These are phyloP conservation scores for Trichoderma gracile DNA, from an alignment of 2,329 filamentous ascomycete genomes.

Conservation along the genomic window DNA sequence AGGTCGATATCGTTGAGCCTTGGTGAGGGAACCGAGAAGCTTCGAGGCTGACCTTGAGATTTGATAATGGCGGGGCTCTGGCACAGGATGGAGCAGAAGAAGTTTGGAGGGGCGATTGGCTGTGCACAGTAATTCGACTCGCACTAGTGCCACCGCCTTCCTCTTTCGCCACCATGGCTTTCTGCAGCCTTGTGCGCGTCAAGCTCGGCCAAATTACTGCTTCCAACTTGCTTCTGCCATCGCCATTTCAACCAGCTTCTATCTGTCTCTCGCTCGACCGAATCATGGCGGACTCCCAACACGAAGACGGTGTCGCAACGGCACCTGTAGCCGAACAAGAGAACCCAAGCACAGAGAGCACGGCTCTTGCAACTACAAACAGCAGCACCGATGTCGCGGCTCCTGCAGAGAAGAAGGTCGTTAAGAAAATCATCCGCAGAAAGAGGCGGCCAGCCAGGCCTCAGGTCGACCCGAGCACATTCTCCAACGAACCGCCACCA, in stretches of 20 bases:
- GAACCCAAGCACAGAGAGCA: slow-evolving; percentile 36
- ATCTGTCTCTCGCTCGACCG: background rate
- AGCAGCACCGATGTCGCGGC: slow-evolving; percentile 49
- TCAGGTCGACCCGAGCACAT: slow-evolving; percentile 81
- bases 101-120: slow-evolving; percentile 11
- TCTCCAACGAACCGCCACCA: slow-evolving; percentile 81
- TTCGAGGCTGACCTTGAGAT: background rate
- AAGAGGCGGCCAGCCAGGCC: slow-evolving; percentile 87
- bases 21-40: background rate
- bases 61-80: slow-evolving; percentile 20
- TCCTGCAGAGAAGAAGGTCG: slow-evolving; percentile 57
- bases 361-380: slow-evolving; percentile 42
- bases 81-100: background rate
- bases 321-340: slow-evolving; percentile 34
- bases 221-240: background rate
- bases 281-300: slow-evolving; percentile 38
- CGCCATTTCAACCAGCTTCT: background rate
- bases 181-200: slow-evolving; percentile 32
- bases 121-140: background rate
- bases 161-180: slow-evolving; percentile 21
- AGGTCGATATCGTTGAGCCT: background rate
- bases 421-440: slow-evolving; percentile 89
- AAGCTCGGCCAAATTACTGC: slow-evolving; percentile 1
- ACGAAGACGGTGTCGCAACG: slow-evolving; percentile 33
- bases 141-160: slow-evolving; percentile 36